Evolutionary conservation across 2,329 filamentous ascomycete genomes (phyloP), one percentile per base, ranked within the genome.

Genomic region (Cryphonectria parasitica): DNA sequence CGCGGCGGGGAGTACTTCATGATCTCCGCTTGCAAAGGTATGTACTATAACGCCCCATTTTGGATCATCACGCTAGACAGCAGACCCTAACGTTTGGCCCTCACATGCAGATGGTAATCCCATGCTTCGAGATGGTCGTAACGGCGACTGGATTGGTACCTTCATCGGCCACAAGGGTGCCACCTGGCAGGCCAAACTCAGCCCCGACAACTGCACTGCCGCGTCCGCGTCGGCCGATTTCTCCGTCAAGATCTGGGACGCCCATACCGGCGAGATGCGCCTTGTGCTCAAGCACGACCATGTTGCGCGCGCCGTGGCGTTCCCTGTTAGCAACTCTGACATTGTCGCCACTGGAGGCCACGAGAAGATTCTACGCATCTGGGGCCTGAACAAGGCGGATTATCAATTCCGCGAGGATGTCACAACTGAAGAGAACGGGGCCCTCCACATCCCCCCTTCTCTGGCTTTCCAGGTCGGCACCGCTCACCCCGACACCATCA

Each of bases 111-210:
- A 99, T 85, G 95, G 95, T 78, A 98, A 98, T 80, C 96, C 96
- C 66, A 98, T 98, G 95, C 91, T 99, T 76, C 93, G 96, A 75
- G 94, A 98, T 83, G 96, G 96, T 73, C 88, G 97, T 73, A 99
- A 95, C 64, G 96, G 96, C 71, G 95, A 98, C 81, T 98, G 95
- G 93, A 98, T 98, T 76, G 96, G 96, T 64, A 98, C 96, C 52
- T 98, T 98, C 79, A 91, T 99, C 77, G 96, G 96, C 56, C 96
- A 99, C 85, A 98, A 99, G 83, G 96, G 96, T 73, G 96, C 96
- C 52, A 95, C 98, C 72, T 99, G 96, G 94, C 95, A 98, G 83
- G 93, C 95, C 68, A 90, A 95, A 76, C 87, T 99, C 49, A 97
- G 94, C 67, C 90, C 93, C 28, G 94, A 98, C 82, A 93, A 94